Conservation (phyloP, 2,329 filamentous ascomycete species). For the Trichophyton mentagrophytes region DNA sequence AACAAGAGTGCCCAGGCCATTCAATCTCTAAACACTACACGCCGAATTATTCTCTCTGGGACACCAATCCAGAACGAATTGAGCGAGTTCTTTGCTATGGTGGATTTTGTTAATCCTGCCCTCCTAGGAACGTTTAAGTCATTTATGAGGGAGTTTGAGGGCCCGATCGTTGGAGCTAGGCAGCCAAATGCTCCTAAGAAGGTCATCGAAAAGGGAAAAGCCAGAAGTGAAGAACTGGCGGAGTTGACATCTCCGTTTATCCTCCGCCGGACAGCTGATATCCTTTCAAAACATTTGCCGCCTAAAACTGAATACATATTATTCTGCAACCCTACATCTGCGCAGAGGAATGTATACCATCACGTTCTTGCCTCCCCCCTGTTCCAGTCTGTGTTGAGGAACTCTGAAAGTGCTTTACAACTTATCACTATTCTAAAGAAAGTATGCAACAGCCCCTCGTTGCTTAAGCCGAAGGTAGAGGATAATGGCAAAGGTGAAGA, state of each 20-base stretch:
- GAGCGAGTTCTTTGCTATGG: conserved; percentile 54
- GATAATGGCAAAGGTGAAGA: conserved; percentile 39
- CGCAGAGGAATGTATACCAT: conserved; percentile 50
- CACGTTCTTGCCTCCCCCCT: conserved; percentile 51
- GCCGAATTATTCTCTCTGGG: conserved; percentile 51
- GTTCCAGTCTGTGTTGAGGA: conserved; percentile 50
- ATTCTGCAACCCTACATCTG: conserved; percentile 50
- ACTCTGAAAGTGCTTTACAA: conserved; percentile 50
- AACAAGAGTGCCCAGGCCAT: conserved; percentile 57
- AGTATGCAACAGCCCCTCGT: conserved; percentile 56
- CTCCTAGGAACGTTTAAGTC: conserved; percentile 48
- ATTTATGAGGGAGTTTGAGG: conserved; percentile 54
- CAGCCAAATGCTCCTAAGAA: conserved; percentile 50
- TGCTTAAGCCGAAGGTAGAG: conserved; percentile 42
- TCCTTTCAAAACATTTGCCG: conserved; percentile 53
- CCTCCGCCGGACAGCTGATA: conserved; percentile 52
- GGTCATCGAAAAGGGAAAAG: conserved; percentile 52
- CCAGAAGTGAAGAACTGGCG: conserved; percentile 48
- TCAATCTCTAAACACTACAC: conserved; percentile 48
- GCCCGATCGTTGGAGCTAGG: conserved; percentile 49
- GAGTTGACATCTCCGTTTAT: conserved; percentile 52
- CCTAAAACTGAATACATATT: conserved; percentile 56
- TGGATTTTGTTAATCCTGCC: conserved; percentile 57
- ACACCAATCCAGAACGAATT: conserved; percentile 58
- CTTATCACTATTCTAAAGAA: conserved; percentile 63